These are phyloP conservation scores for Tuber calosporum DNA, from an alignment of 495 filamentous ascomycete genomes.

Conservation along the genomic window DNA sequence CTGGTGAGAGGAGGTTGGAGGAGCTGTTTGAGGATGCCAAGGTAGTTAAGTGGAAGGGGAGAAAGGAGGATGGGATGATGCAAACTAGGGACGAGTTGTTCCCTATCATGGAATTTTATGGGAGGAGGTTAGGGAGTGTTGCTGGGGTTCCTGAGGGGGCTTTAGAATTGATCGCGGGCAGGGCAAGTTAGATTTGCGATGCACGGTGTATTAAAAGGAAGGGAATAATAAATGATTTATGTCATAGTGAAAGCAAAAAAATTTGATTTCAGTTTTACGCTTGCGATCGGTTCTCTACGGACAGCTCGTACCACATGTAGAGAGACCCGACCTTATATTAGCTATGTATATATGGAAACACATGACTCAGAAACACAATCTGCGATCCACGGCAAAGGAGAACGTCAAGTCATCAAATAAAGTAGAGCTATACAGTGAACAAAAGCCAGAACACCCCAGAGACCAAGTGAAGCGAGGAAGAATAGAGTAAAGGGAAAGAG, in stretches of 20 bases:
- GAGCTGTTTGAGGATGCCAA: slow-evolving; percentile 64
- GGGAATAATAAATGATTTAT: not conserved
- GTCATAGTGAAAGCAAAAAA: not conserved
- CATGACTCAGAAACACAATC: not conserved
- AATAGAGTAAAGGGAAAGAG: not conserved
- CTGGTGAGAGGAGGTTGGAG: slow-evolving; percentile 56
- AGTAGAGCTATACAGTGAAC: not conserved
- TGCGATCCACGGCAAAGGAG: not conserved
- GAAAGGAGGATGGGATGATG: slow-evolving; percentile 75
- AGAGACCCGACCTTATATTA: not conserved
- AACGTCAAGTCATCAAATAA: not conserved
- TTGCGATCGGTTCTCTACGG: not conserved
- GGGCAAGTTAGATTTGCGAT: not conserved
- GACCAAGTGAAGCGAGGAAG: slow-evolving; percentile 3
- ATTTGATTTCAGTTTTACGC: not conserved
- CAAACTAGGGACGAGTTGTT: slow-evolving; percentile 74
- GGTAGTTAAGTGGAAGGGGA: slow-evolving; percentile 62
- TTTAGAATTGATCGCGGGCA: slow-evolving; percentile 23
- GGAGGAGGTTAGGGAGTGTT: slow-evolving; percentile 58
- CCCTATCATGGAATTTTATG: slow-evolving; percentile 91
- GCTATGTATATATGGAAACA: slow-evolving; percentile 1
- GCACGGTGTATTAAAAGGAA: not conserved
- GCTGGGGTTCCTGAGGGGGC: slow-evolving; percentile 38
- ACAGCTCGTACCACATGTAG: not conserved
- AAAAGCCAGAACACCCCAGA: not conserved